These are phyloP conservation scores for Acacia concinna DNA, from an alignment of 331 rosid genomes.

Conservation along the genomic window DNA sequence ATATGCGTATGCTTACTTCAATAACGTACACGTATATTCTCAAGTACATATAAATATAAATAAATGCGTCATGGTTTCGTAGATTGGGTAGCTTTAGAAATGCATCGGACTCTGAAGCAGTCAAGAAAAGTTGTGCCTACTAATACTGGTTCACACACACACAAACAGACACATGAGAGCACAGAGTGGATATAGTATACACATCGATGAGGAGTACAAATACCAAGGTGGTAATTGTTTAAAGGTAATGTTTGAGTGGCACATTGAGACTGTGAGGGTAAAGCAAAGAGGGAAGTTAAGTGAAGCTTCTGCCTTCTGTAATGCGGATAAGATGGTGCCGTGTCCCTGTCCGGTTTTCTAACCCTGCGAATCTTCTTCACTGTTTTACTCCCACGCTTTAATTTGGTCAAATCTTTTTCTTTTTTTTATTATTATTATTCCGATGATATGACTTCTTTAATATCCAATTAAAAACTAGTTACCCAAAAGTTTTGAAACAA, in stretches of 20 bases:
- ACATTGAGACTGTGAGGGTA: too few relatives aligned
- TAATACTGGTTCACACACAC: neutral
- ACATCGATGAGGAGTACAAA: neutral
- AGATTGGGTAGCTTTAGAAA: conserved; percentile 16
- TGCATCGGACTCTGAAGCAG: conserved; percentile 37
- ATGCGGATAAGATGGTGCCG: conserved; percentile 33
- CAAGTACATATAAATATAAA: neutral
- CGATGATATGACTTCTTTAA: neutral
- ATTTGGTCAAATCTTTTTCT: neutral
- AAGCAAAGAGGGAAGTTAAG: conserved; percentile 23
- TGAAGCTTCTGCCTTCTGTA: neutral
- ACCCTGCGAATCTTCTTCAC: neutral
- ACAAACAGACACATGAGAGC: neutral
- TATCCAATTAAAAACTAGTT: neutral
- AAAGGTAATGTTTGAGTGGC: neutral
- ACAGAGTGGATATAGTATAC: neutral
- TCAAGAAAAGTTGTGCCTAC: conserved; percentile 37
- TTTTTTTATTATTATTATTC: neutral
- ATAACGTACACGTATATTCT: neutral
- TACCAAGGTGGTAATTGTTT: neutral
- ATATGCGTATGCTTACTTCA: neutral
- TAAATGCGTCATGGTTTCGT: neutral
- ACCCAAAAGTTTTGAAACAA: neutral
- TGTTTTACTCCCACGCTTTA: neutral
- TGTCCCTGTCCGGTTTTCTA: conserved; percentile 29